Base-by-base conservation (phyloP, 345 rosid species). In the Linum trigynum region DNA sequence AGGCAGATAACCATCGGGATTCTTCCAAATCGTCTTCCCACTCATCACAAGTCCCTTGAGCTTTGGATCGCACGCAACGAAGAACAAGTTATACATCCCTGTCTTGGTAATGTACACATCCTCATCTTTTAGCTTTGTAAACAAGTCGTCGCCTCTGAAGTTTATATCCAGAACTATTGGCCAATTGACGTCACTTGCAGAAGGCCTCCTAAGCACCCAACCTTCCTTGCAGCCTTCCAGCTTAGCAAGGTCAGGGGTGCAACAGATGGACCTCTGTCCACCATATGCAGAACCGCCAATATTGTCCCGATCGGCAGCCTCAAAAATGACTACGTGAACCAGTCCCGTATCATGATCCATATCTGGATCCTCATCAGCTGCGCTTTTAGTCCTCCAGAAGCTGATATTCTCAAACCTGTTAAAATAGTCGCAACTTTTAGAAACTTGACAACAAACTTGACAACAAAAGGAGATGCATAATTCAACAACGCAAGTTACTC, bases 261-360 rank as follows among this genome's bases (percentile, higher is more conserved):
- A 94, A 64, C 99, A 94, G 58, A 94, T 88, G 4, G 97, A 91
- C 75, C 99, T 85, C 65, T 94, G 99, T 43, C 99, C 97, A 7
- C 99, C 99, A 73, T 90, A 94, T 61, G 97, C 99, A 57, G 99
- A 94, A 73, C 99, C 99, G 57, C 99, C 99, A 50, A 94, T 94
- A 67, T 78, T 82, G 77, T 94, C 85, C 14, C 97, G 85, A 77
- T 94, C 96, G 43, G 94, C 91, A 32, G 90, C 96, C 83, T 94
- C 99, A 65, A 94, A 94, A 61, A 94, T 75, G 59, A 94, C 89
- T 42, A 85, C 91, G 68, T 94, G 97, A 56, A 90, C 80, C 77
- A 83, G 72, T 37, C 95, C 92, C 1, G 80, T 78, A 55, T 70
- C 75, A 39, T 72, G 85, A 53, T 81, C 82, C 69, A 61, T 74